Percentiles rank a stretch among this genome's conserved stretches.
These are phyloP conservation scores for Tolypocladium cylindrosporum DNA, from an alignment of 2,329 filamentous ascomycete species.

Conservation along the genomic window DNA sequence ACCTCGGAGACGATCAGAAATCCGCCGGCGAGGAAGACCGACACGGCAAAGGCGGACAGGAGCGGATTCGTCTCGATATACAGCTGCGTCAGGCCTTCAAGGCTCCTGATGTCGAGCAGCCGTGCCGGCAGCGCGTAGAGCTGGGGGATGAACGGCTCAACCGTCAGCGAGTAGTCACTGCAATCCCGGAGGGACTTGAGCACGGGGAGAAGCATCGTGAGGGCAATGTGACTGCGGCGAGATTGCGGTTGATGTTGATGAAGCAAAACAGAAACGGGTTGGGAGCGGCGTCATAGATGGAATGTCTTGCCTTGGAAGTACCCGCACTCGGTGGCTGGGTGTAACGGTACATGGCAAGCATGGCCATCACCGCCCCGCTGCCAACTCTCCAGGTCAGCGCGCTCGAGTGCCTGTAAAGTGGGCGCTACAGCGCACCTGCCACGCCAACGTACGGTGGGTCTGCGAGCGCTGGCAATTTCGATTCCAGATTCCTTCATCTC, in stretches of 20 bases:
- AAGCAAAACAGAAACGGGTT: neutral
- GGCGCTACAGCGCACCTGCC: neutral
- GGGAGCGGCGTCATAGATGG: neutral
- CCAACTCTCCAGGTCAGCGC: neutral
- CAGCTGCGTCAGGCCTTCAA: constrained; percentile 54
- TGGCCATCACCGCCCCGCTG: neutral
- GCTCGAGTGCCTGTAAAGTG: neutral
- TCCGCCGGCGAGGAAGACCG: constrained; percentile 58
- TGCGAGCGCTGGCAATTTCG: neutral
- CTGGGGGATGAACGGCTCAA: constrained; percentile 65
- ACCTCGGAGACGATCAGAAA: constrained; percentile 71
- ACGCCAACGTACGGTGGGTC: neutral
- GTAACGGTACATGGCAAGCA: neutral
- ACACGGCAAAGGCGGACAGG: constrained; percentile 62
- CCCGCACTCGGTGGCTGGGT: neutral
- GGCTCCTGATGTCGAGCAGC: constrained; percentile 47
- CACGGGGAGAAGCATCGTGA: constrained; percentile 42
- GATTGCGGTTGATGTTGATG: neutral
- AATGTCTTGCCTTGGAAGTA: neutral
- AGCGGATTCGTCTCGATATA: constrained; percentile 84
- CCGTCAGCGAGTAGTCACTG: constrained; percentile 63
- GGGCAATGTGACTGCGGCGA: neutral
- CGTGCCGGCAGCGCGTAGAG: constrained; percentile 60
- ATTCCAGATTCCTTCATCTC: neutral
- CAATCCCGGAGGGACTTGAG: constrained; percentile 64